Evolutionary conservation across 2,329 filamentous ascomycete species (phyloP), one percentile per base, ranked within the genome.

Genomic region (Thielaviopsis populi): DNA sequence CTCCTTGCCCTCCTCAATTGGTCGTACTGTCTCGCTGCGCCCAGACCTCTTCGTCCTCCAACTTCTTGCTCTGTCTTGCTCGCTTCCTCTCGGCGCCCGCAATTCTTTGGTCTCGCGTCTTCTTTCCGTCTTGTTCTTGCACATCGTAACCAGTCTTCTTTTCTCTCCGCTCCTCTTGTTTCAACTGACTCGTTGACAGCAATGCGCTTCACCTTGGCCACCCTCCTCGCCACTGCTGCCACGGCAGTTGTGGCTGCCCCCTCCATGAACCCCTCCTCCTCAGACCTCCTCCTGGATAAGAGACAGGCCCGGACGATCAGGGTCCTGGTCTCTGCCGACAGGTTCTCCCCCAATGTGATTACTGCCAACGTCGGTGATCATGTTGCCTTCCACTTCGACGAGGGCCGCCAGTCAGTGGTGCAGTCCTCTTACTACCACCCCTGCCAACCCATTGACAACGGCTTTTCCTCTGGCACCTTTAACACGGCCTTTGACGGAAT

Each of bases 381-480:
- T 2, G 70, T 83, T 65, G 79, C 83, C 72, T 83, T 78, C 74
- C 77, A 79, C 69, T 83, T 79, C 74, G 76, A 76, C 67, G 76
- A 79, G 10, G 70, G 68, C 65, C 80, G 78, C 72, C 80, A 82
- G 74, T 76, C 75, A 17, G 73, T 83, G 54, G 74, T 69, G 1
- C 72, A 77, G 69, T 75, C 75, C 48, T 73, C 69, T 69, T 78
- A 78, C 66, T 73, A 66, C 63, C 67, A 72, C 50, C 76, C 76
- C n/a, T 79, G 78, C 72, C 11, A 70, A 64, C 77, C 77, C 1
- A 71, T 76, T 10, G 71, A 72, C 65, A 27, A 27, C 1, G 56
- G 56, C 33, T 59, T 59, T 17, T 59, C 56, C 0, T 59, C 56
- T n/a, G 56, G 56, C 7, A 33, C 56, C n/a, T 40, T 59, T 40